Evolutionary conservation across 140 eudicot genomes (phyloP).

Genomic region (Stevia rebaudiana): DNA sequence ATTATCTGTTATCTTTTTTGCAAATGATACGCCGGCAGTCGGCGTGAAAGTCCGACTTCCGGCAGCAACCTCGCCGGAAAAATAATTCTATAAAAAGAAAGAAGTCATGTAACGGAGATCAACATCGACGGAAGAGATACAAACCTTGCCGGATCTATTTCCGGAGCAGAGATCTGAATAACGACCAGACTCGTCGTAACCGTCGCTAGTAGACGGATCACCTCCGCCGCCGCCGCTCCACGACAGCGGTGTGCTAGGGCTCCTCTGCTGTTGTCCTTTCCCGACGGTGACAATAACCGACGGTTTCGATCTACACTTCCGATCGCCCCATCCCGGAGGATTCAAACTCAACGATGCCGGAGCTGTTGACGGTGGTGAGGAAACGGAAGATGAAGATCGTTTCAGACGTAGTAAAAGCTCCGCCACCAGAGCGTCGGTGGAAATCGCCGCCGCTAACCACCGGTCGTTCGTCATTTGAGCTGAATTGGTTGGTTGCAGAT

Average conservation of each 20-base stretch:
- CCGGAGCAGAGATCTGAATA: slow-evolving; percentile 29
- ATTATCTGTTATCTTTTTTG: too few relatives aligned
- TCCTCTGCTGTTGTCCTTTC: slow-evolving; percentile 22
- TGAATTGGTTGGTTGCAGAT: background rate
- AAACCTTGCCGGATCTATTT: slow-evolving; percentile 30
- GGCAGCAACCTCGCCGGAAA: too few relatives aligned
- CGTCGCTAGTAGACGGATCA: slow-evolving; percentile 49
- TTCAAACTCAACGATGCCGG: background rate
- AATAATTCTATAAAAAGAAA: too few relatives aligned
- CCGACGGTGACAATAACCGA: slow-evolving; percentile 22
- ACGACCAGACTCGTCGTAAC: slow-evolving; percentile 26
- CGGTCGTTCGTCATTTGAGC: slow-evolving; percentile 22
- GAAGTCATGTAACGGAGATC: too few relatives aligned
- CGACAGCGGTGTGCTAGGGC: slow-evolving; percentile 46
- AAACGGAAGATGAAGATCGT: too few relatives aligned
- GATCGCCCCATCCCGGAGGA: slow-evolving; percentile 41
- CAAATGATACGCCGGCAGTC: too few relatives aligned
- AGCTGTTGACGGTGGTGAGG: background rate
- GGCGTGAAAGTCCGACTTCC: too few relatives aligned
- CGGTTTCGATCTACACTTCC: slow-evolving; percentile 40
- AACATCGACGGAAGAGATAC: too few relatives aligned
- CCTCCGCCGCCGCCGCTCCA: too few relatives aligned
- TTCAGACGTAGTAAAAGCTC: too few relatives aligned
- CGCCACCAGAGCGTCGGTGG: too few relatives aligned
- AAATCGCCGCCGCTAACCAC: slow-evolving; percentile 36